phyloP scores from a whole-genome alignment of 768 basidiomycete genomes.

The Auricularia auricula-judae region DNA sequence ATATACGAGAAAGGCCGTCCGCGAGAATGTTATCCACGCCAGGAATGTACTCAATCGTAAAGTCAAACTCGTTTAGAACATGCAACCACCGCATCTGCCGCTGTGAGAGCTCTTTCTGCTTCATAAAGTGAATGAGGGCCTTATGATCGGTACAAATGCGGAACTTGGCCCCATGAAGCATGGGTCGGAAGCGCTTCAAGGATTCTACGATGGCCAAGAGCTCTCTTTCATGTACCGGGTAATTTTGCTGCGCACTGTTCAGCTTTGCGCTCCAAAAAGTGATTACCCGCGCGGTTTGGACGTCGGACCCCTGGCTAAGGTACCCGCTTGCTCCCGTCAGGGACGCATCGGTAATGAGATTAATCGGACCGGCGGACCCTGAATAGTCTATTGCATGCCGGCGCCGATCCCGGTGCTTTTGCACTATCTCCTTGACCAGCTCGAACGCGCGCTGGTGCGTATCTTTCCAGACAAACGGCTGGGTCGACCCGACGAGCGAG shows the following conservation, averaged over 20 bases:
- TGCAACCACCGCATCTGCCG: constrained; percentile 28
- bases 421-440: constrained; percentile 21
- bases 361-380: background rate
- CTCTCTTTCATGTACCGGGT: constrained; percentile 29
- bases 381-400: constrained; percentile 9
- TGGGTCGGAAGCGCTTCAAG: constrained; percentile 14
- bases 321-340: background rate
- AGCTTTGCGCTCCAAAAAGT: constrained; percentile 2
- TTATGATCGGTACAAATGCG: constrained; percentile 22
- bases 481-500: constrained; percentile 12
- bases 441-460: constrained; percentile 27
- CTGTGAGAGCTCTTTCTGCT: constrained; percentile 22
- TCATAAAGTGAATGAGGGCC: constrained; percentile 19
- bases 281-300: background rate
- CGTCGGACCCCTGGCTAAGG: background rate
- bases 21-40: constrained; percentile 22
- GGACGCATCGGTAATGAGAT: background rate
- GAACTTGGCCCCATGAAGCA: constrained; percentile 17
- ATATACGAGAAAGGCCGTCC: constrained; percentile 16
- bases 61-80: constrained; percentile 21
- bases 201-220: constrained; percentile 25
- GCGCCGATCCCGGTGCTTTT: constrained; percentile 12
- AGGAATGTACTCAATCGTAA: constrained; percentile 18
- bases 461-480: constrained; percentile 17
- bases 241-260: constrained; percentile 14